Percentiles rank a stretch among this genome's conserved stretches.
Evolutionary conservation across 805 yeast genomes (phyloP).

Genomic region (Naumovozyma baii): DNA sequence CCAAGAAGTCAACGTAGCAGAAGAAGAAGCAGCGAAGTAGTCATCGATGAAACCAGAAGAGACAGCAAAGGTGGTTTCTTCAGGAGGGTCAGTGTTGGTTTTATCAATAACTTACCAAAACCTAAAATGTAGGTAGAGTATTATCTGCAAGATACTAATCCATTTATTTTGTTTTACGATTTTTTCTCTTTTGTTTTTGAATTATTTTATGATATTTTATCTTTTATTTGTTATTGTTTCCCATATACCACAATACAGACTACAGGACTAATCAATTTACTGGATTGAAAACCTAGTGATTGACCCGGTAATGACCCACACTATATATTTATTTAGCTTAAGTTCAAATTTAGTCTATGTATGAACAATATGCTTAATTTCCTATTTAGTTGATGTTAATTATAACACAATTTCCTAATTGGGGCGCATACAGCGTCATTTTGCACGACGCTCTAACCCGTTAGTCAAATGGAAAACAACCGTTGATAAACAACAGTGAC

Average conservation of each 20-base stretch:
- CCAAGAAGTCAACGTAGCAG: slow-evolving; percentile 1
- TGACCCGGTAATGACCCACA: no score
- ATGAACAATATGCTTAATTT: no score
- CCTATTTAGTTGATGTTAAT: neutral
- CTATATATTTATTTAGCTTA: neutral
- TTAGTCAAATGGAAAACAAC: neutral
- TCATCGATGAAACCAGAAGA: neutral
- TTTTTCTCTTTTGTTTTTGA: neutral
- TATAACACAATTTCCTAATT: neutral
- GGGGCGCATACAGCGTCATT: neutral
- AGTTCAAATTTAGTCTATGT: neutral
- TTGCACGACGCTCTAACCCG: no score
- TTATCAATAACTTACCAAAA: neutral
- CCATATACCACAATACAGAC: no score
- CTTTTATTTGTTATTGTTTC: no score
- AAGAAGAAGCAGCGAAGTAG: neutral
- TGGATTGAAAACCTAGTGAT: no score
- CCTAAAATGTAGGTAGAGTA: neutral
- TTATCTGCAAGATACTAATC: no score
- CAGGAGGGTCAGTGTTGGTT: neutral
- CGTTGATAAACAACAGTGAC: neutral
- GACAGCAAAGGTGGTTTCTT: neutral
- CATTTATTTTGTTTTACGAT: neutral
- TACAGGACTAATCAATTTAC: no score
- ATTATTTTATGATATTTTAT: no score